A percentile compares a stretch with the other conserved stretches of the same genome.
Evolutionary conservation across 129 eudicot genomes (phyloP).

Genomic region (Chrysanthemum seticuspe): DNA sequence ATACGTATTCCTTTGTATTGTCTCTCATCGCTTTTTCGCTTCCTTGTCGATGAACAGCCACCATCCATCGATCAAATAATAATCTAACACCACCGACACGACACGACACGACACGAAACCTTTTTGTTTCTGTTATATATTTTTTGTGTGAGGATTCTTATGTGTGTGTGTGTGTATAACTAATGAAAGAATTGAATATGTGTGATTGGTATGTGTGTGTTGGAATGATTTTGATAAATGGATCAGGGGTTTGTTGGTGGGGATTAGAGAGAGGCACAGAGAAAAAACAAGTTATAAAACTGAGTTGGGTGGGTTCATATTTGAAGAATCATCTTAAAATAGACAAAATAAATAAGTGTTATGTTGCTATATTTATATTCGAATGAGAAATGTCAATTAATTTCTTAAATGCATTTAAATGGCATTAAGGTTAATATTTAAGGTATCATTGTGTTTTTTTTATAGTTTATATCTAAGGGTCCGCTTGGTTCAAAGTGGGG

Average conservation of each 20-base stretch:
- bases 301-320: neutral
- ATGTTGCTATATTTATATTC: no score
- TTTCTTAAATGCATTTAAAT: no score
- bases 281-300: no score
- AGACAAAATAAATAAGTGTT: neutral
- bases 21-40: constrained; percentile 46
- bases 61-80: neutral
- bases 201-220: constrained; percentile 14
- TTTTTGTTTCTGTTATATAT: neutral
- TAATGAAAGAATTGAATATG: neutral
- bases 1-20: constrained; percentile 84
- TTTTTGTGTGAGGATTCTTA: neutral
- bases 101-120: constrained; percentile 5
- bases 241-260: constrained; percentile 30
- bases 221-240: constrained; percentile 19
- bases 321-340: constrained; percentile 11
- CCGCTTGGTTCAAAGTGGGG: no score
- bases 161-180: constrained; percentile 4
- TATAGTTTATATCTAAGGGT: no score
- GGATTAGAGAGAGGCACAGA: constrained; percentile 8
- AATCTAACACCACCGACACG: constrained; percentile 41
- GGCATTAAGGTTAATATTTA: no score
- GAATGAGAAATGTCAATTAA: no score
- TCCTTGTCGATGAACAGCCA: constrained; percentile 30
- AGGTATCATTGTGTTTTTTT: no score